phyloP scores from a whole-genome alignment of 129 eudicot genomes.

The Centella asiatica region DNA sequence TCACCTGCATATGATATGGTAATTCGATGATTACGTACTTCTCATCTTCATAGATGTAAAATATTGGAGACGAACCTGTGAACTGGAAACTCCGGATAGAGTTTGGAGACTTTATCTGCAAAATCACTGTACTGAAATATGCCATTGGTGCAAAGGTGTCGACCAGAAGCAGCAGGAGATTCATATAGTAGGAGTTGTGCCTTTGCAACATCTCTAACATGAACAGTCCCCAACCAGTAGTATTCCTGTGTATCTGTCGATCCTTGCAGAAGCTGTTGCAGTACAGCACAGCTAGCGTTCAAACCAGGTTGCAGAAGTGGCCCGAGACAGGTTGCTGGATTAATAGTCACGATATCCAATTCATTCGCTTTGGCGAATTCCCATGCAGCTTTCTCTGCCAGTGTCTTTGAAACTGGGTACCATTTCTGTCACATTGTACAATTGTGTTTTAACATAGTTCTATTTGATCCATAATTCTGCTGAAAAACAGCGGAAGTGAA shows the following conservation, averaged over 20 bases:
- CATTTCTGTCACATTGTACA: conserved; percentile 59
- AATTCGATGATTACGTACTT: background rate
- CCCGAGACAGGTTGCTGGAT: conserved; percentile 66
- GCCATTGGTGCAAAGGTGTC: conserved; percentile 76
- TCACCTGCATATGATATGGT: background rate
- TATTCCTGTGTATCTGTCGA: conserved; percentile 60
- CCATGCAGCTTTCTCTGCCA: conserved; percentile 36
- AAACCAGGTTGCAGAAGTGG: conserved; percentile 53
- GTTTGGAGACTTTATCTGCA: conserved; percentile 49
- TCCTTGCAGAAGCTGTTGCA: conserved; percentile 54
- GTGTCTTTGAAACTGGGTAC: conserved; percentile 21
- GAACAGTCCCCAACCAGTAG: conserved; percentile 73
- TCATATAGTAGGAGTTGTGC: conserved; percentile 61
- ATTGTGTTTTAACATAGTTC: no score
- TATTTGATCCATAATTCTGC: no score
- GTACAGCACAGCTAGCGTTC: conserved; percentile 72
- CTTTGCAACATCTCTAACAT: conserved; percentile 73
- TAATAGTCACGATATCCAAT: conserved; percentile 53
- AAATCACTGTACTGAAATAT: conserved; percentile 65
- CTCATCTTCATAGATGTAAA: background rate
- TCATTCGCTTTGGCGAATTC: conserved; percentile 48
- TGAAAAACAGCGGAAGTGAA: no score
- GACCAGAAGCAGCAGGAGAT: conserved; percentile 52
- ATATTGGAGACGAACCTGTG: conserved; percentile 37
- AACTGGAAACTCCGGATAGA: conserved; percentile 62